These are phyloP conservation scores for Phytophthora cryptogea DNA, from an alignment of 352 stramenopile genomes.

Conservation along the genomic window DNA sequence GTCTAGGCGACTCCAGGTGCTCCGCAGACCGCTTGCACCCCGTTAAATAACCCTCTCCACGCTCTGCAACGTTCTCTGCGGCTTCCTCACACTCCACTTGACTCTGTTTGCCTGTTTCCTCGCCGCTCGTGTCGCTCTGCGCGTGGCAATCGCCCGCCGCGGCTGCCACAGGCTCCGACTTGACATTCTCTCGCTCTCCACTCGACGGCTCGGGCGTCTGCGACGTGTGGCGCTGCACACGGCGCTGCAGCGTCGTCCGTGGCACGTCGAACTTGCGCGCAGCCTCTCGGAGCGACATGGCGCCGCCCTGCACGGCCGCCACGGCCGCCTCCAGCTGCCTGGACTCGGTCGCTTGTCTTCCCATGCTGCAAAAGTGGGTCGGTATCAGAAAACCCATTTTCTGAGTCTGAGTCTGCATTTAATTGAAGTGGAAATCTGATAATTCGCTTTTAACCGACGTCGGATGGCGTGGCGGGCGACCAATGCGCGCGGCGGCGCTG, in stretches of 20 bases:
- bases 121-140: slow-evolving; percentile 25
- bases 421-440: slow-evolving; percentile 21
- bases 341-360: slow-evolving; percentile 18
- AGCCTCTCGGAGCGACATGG: slow-evolving; percentile 76
- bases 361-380: slow-evolving; percentile 16
- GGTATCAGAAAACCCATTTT: neutral
- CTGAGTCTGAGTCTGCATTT: neutral
- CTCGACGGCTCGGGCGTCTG: neutral
- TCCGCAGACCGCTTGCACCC: slow-evolving; percentile 58
- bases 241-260: slow-evolving; percentile 80
- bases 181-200: slow-evolving; percentile 15
- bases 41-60: slow-evolving; percentile 3
- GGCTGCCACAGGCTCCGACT: slow-evolving; percentile 11
- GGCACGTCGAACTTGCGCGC: slow-evolving; percentile 71
- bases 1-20: slow-evolving; percentile 33
- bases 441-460: slow-evolving; percentile 17
- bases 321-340: slow-evolving; percentile 60
- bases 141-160: slow-evolving; percentile 12
- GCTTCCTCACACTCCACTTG: slow-evolving; percentile 10
- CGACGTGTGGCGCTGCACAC: slow-evolving; percentile 33
- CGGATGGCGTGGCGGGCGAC: slow-evolving; percentile 39
- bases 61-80: neutral
- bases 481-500: slow-evolving; percentile 16
- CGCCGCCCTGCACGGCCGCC: slow-evolving; percentile 50
- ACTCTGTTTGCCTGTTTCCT: slow-evolving; percentile 6